phyloP scores from a whole-genome alignment of 2,329 filamentous ascomycete species.

The Xylariales sp. region DNA sequence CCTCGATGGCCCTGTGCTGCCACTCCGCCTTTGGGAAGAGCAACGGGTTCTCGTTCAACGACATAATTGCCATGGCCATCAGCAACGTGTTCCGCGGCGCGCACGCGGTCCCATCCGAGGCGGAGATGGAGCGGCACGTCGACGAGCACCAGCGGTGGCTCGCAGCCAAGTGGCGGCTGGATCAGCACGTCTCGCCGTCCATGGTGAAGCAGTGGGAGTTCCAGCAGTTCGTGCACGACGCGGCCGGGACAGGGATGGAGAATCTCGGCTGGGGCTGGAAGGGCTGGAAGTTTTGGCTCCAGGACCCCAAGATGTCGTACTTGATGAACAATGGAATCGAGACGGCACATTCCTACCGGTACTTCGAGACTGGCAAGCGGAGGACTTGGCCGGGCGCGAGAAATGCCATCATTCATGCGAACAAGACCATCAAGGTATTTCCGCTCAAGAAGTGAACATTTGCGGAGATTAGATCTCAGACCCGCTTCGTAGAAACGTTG shows the following conservation, averaged over 20 bases:
- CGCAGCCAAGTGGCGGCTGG: constrained; percentile 14
- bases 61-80: constrained; percentile 33
- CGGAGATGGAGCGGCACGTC: constrained; percentile 23
- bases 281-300: constrained; percentile 37
- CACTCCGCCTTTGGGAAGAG: constrained; percentile 23
- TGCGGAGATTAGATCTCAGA: too few relatives aligned
- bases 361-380: constrained; percentile 36
- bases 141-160: constrained; percentile 22
- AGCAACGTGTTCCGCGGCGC: constrained; percentile 32
- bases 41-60: constrained; percentile 27
- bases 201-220: constrained; percentile 26
- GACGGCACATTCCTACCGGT: constrained; percentile 33
- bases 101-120: constrained; percentile 20
- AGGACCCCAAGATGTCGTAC: constrained; percentile 29
- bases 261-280: constrained; percentile 34
- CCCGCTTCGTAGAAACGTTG: too few relatives aligned
- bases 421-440: constrained; percentile 13
- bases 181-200: constrained; percentile 11
- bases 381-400: constrained; percentile 32
- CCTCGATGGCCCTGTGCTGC: constrained; percentile 30
- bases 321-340: constrained; percentile 34
- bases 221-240: constrained; percentile 28
- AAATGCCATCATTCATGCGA: constrained; percentile 27
- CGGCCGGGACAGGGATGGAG: constrained; percentile 37
- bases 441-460: constrained; percentile 12